Evolutionary conservation across 163 green algal species (phyloP).

Genomic region (Botryococcus braunii): DNA sequence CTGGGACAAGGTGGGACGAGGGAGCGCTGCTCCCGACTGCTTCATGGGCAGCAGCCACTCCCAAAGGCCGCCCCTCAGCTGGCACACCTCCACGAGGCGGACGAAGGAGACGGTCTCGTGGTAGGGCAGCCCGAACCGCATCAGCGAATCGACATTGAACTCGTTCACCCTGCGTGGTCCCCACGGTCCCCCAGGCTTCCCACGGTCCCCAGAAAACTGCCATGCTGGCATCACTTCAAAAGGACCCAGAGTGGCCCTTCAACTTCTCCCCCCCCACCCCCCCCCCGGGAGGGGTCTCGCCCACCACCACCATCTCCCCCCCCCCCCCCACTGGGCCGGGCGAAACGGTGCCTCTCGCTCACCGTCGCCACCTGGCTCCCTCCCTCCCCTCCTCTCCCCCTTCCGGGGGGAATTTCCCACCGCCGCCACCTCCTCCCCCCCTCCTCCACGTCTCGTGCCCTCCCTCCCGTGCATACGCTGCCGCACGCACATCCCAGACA

Average conservation of each 20-base stretch:
- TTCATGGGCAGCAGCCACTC: constrained; percentile 69
- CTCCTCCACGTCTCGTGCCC: too few relatives aligned
- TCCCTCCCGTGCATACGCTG: too few relatives aligned
- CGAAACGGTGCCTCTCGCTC: too few relatives aligned
- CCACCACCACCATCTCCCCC: too few relatives aligned
- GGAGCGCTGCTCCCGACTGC: constrained; percentile 53
- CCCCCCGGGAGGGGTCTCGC: too few relatives aligned
- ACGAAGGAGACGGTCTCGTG: constrained; percentile 88
- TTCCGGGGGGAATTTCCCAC: too few relatives aligned
- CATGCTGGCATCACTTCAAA: neutral
- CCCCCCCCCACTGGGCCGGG: too few relatives aligned
- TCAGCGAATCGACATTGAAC: constrained; percentile 60
- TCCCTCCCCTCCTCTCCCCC: too few relatives aligned
- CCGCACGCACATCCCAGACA: too few relatives aligned
- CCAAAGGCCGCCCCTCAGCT: constrained; percentile 46
- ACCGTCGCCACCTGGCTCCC: too few relatives aligned
- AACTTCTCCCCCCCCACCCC: too few relatives aligned
- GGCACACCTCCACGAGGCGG: constrained; percentile 64
- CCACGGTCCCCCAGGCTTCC: neutral
- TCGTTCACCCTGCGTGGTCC: constrained; percentile 62
- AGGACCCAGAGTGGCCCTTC: neutral
- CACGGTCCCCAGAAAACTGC: neutral
- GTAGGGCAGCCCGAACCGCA: constrained; percentile 70
- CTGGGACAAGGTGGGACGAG: constrained; percentile 48
- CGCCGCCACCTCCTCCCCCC: too few relatives aligned